Evolutionary conservation across 2,329 filamentous ascomycete genomes (phyloP).

Genomic region (Aspergillus ruber): DNA sequence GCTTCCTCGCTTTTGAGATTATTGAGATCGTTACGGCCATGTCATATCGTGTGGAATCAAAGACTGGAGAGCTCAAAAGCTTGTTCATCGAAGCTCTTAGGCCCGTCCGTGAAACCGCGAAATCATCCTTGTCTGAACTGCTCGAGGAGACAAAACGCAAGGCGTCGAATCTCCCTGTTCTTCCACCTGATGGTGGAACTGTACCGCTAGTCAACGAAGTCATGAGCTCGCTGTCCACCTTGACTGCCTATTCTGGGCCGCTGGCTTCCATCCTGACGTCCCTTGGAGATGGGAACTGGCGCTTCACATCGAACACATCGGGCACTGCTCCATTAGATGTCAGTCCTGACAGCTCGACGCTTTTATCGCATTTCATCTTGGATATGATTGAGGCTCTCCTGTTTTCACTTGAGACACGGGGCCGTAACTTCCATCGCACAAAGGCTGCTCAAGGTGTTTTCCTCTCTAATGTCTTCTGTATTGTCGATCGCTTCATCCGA

Average conservation of each 20-base stretch:
- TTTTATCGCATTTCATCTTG: constrained; percentile 82
- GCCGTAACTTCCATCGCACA: constrained; percentile 64
- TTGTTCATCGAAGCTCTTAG: constrained; percentile 79
- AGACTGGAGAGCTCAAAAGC: constrained; percentile 78
- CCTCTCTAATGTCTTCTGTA: constrained; percentile 76
- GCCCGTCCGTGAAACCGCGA: constrained; percentile 86
- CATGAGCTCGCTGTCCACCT: constrained; percentile 76
- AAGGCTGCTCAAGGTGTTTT: constrained; percentile 82
- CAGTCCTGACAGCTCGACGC: constrained; percentile 75
- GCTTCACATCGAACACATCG: constrained; percentile 54
- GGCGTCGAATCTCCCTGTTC: constrained; percentile 56
- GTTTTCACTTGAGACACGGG: constrained; percentile 66
- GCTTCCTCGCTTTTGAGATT: constrained; percentile 90
- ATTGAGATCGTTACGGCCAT: constrained; percentile 80
- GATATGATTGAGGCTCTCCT: constrained; percentile 84
- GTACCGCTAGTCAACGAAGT: constrained; percentile 74
- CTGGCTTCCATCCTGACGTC: constrained; percentile 87
- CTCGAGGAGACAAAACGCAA: constrained; percentile 75
- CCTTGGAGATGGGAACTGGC: constrained; percentile 87
- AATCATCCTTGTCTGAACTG: constrained; percentile 73
- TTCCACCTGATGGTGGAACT: constrained; percentile 73
- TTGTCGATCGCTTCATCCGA: constrained; percentile 77
- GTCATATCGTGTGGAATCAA: constrained; percentile 70
- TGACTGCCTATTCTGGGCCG: constrained; percentile 80
- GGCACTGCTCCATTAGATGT: constrained; percentile 76